A percentile compares a stretch with the other conserved stretches of the same genome.
phyloP scores from a whole-genome alignment of 2,329 filamentous ascomycete genomes.

The Trematosphaeria pertusa region DNA sequence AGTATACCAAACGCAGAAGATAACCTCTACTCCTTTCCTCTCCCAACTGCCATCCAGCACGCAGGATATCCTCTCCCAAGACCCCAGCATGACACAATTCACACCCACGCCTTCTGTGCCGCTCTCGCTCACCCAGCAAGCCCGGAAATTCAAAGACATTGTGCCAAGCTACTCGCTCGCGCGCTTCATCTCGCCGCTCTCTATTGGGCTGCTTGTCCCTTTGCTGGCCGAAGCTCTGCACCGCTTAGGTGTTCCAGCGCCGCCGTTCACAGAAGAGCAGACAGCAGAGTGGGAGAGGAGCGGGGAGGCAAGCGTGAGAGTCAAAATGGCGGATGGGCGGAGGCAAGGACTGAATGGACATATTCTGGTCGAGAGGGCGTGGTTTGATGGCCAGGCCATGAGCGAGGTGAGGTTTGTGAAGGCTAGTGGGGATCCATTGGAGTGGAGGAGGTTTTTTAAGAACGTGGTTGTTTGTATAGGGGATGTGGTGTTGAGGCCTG shows the following conservation, averaged over 20 bases:
- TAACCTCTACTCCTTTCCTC: conserved; percentile 27
- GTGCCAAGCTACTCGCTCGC: conserved; percentile 86
- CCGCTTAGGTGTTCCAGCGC: conserved; percentile 80
- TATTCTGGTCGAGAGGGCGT: conserved; percentile 75
- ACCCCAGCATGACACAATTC: conserved; percentile 86
- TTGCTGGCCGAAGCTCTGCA: conserved; percentile 83
- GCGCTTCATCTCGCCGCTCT: conserved; percentile 87
- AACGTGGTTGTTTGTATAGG: conserved; percentile 88
- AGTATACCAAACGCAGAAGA: conserved; percentile 20
- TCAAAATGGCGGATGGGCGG: conserved; percentile 76
- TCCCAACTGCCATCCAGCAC: conserved; percentile 45
- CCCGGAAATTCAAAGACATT: conserved; percentile 87
- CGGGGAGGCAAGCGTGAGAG: conserved; percentile 69
- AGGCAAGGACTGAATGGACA: conserved; percentile 77
- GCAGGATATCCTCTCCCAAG: conserved; percentile 74
- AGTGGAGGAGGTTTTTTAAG: conserved; percentile 98
- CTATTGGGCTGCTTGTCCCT: conserved; percentile 76
- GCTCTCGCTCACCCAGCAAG: conserved; percentile 85
- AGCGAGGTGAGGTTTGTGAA: conserved; percentile 89
- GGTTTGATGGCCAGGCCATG: conserved; percentile 69
- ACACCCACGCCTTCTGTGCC: conserved; percentile 79
- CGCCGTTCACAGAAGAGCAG: conserved; percentile 46
- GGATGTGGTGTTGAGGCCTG: conserved; percentile 71
- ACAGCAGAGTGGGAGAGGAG: conserved; percentile 48
- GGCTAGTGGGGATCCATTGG: conserved; percentile 91